Conservation (phyloP, 1,284 basidiomycete species). For the Schizophyllum commune region DNA sequence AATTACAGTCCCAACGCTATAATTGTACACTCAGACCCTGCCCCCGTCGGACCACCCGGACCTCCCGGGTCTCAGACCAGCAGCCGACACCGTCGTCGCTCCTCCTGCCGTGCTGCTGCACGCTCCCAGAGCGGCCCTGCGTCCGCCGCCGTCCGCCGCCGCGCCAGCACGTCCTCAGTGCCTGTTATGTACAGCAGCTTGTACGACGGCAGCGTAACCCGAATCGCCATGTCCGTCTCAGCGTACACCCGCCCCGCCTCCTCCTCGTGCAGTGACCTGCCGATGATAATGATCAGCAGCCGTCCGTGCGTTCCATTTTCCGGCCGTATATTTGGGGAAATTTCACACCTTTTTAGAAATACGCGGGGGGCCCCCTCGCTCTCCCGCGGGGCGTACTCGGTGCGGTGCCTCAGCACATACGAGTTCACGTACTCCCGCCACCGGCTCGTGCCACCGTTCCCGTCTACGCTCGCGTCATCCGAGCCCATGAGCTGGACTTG, state of each 20-base stretch:
- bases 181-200: constrained; percentile 68
- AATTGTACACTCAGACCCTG: background rate
- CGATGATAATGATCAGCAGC: constrained; percentile 22
- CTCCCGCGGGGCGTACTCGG: constrained; percentile 50
- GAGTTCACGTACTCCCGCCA: constrained; percentile 89
- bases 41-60: constrained; percentile 5
- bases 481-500: constrained; percentile 72
- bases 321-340: constrained; percentile 3
- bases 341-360: constrained; percentile 38
- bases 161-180: constrained; percentile 44
- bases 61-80: constrained; percentile 11
- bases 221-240: constrained; percentile 43
- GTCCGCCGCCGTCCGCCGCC: constrained; percentile 28
- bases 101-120: constrained; percentile 42
- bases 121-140: constrained; percentile 32
- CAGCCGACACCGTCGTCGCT: constrained; percentile 39
- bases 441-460: constrained; percentile 37
- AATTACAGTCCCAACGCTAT: background rate
- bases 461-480: constrained; percentile 72
- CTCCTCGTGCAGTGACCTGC: constrained; percentile 27
- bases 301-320: too few relatives aligned
- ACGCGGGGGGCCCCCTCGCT: constrained; percentile 30
- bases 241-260: constrained; percentile 18
- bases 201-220: constrained; percentile 61
- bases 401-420: constrained; percentile 68